These are phyloP conservation scores for Acacia confusa DNA, from an alignment of 306 rosid genomes.

Conservation along the genomic window DNA sequence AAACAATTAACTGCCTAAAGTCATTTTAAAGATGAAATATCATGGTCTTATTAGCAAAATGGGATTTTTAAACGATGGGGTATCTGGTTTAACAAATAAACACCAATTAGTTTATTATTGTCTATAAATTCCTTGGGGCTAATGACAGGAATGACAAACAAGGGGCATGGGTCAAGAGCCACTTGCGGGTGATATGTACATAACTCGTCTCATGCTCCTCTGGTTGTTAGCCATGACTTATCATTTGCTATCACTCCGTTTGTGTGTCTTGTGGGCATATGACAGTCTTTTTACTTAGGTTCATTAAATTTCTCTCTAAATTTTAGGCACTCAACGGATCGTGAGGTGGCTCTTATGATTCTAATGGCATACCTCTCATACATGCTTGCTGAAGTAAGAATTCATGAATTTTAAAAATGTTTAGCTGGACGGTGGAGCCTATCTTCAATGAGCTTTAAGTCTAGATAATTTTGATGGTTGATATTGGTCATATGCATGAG, in stretches of 20 bases:
- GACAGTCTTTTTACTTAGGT: constrained; percentile 19
- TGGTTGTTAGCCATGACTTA: not conserved
- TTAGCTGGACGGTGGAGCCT: constrained; percentile 15
- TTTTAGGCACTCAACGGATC: constrained; percentile 97
- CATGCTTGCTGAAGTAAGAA: constrained; percentile 94
- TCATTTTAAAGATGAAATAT: not conserved
- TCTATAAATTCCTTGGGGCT: not conserved
- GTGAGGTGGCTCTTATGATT: constrained; percentile 99
- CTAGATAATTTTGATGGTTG: not conserved
- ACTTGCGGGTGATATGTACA: not conserved
- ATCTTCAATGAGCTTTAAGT: not conserved
- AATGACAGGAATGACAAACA: not conserved
- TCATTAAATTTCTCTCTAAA: constrained; percentile 28
- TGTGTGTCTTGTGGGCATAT: constrained; percentile 27
- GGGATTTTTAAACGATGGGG: constrained; percentile 3
- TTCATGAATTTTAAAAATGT: constrained; percentile 16
- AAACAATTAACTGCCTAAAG: not conserved
- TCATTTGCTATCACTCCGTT: not conserved
- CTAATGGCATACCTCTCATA: constrained; percentile 99
- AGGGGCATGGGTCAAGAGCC: not conserved
- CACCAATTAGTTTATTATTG: not conserved
- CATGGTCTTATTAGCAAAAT: not conserved
- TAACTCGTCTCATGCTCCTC: not conserved
- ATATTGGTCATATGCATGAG: constrained; percentile 18
- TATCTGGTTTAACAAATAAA: constrained; percentile 3